Percentiles rank a stretch among this genome's conserved stretches.
Evolutionary conservation across 2,329 filamentous ascomycete genomes (phyloP).

Genomic region (Gaeumannomyces tritici): DNA sequence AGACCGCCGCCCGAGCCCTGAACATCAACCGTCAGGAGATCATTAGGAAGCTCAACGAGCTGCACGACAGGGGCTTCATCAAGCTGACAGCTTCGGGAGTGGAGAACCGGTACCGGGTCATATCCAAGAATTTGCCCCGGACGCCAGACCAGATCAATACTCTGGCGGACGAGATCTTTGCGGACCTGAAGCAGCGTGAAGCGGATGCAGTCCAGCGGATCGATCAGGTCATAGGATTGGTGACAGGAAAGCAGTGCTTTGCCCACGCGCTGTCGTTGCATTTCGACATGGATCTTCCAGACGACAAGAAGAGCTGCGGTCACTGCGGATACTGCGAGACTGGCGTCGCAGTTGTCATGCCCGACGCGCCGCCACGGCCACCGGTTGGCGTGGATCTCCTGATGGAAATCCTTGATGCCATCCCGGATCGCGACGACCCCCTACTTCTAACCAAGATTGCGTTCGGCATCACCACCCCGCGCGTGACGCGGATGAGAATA

Average conservation of each 20-base stretch:
- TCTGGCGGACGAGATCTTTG: conserved; percentile 37
- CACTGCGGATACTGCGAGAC: conserved; percentile 43
- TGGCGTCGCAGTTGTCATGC: conserved; percentile 19
- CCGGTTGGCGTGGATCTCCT: conserved; percentile 30
- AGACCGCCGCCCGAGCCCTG: conserved; percentile 20
- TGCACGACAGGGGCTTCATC: conserved; percentile 38
- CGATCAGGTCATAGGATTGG: conserved; percentile 38
- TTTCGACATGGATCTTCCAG: conserved; percentile 44
- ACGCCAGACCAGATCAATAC: conserved; percentile 28
- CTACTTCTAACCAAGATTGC: conserved; percentile 49
- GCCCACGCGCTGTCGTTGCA: conserved; percentile 41
- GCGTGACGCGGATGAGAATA: conserved; percentile 38
- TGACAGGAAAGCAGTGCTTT: conserved; percentile 43
- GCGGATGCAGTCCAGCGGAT: conserved; percentile 40
- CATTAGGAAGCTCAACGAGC: conserved; percentile 43
- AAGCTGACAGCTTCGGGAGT: conserved; percentile 42
- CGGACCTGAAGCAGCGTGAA: conserved; percentile 41
- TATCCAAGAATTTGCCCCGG: conserved; percentile 29
- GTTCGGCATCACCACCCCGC: conserved; percentile 52
- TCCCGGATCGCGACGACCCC: conserved; percentile 43
- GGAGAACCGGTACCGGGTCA: conserved; percentile 41
- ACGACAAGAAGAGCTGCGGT: conserved; percentile 34
- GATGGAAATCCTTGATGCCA: conserved; percentile 29
- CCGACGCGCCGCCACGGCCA: not conserved
- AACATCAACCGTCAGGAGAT: conserved; percentile 33